Base-by-base conservation (phyloP, 2,329 filamentous ascomycete genomes). In the Ceratocystiopsis sp. region DNA sequence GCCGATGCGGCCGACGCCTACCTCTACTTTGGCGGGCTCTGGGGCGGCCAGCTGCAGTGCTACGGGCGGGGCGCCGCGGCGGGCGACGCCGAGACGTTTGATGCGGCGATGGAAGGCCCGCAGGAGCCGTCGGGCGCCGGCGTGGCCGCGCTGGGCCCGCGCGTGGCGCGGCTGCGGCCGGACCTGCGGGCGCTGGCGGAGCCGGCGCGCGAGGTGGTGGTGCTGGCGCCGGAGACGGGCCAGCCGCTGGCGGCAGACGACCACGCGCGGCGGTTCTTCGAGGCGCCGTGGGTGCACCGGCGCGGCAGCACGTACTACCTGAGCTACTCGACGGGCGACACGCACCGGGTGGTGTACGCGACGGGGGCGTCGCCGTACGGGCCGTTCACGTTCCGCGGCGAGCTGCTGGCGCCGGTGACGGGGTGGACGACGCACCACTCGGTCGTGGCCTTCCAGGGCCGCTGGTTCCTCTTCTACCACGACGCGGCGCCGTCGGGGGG, bases 381-480 rank as follows among this genome's bases (percentile, higher is more conserved):
- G 0, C 81, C 82, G 0, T 86, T 86, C 52, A 80, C 73, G 1
- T 86, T 84, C 48, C 69, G 66, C 0, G 81, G 82, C 0, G 63
- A 73, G 39, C 79, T 87, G 43, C 57, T 87, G 40, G 80, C 85
- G 64, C 82, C 81, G 0, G 82, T 87, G 6, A 58, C 81, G 21
- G 81, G 82, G 1, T 87, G 82, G 82, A 86, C 82, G 37, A 87
- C 82, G 43, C 82, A 86, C 60, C 82, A 86, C 57, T 82, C 76
- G 3, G 79, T 87, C 50, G 78, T 79, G 11, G 79, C 85, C 64
- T 84, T 81, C 54, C 57, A 73, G 59, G 78, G 71, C 4, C 71
- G 68, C 49, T 85, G 80, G 73, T 86, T 74, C 59, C 57, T 87
- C 45, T 86, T 86, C 57, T 76, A 85, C 56, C 82, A 86, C 55